Evolutionary conservation across 108 stramenopile genomes (phyloP), one percentile per base, ranked within the genome.

Genomic region (Asterionellopsis glacialis): DNA sequence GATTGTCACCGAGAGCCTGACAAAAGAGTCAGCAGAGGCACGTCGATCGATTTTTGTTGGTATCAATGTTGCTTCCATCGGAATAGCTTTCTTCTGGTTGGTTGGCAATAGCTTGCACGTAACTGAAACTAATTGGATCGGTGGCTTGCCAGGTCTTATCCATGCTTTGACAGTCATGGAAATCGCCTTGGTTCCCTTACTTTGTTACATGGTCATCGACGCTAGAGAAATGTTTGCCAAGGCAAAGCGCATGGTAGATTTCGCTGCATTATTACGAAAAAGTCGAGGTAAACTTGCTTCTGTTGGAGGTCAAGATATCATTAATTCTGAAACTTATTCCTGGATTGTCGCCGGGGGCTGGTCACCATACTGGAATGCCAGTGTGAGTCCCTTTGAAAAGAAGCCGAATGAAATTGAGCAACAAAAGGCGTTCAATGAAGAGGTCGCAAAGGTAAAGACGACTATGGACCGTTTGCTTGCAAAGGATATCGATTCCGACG

Each of bases 11-110:
- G 75, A 75, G 39, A 81, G 78, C 45, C 63, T 95, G 10, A 22
- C 79, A 25, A 54, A 82, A 33, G 87, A 95, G 52, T 65, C 68
- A 1, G 77, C 73, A 43, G 61, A 59, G 11, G 79, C 88, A 15
- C 45, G 79, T 10, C 77, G 81, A n/a, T 59, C 62, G 27, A 41
- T 75, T 21, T 75, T 90, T 23, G 67, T 86, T 19, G 90, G 88
- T 10, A 41, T 75, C 22, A 60, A 76, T 25, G 75, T 90, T 10
- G 58, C 85, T 9, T 66, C 63, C 7, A 78, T 92, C 47, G 94
- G 90, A 1, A 63, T 85, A 27, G 43, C 72, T 41, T 95, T 95
- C 80, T 79, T 91, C 45, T 92, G 90, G 90, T 69, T 95, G 5
- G 61, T 78, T 53, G 74, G 74, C 61, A 95, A 95, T 63, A 84